Evolutionary conservation across 202 grass and related monocot genomes (phyloP).

Genomic region (Zizania palustris): DNA sequence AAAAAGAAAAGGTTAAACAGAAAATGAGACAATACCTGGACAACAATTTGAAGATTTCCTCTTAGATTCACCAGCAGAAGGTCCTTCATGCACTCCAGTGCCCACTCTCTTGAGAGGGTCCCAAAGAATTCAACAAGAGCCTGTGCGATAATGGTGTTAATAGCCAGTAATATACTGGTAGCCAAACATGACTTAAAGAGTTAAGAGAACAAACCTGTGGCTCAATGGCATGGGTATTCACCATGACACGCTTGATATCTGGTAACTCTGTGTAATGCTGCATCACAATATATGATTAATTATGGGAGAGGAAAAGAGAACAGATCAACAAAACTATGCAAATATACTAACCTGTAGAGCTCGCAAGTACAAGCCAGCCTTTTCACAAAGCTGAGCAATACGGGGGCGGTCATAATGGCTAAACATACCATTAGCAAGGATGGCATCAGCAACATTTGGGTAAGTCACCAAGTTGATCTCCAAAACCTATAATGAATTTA

Average conservation of each 20-base stretch:
- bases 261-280: conserved; percentile 90
- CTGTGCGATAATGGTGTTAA: conserved; percentile 49
- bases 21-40: conserved; percentile 64
- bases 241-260: conserved; percentile 93
- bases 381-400: conserved; percentile 93
- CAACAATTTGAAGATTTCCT: conserved; percentile 97
- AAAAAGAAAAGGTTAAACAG: neutral
- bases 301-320: conserved; percentile 20
- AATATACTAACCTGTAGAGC: conserved; percentile 75
- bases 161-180: conserved; percentile 11
- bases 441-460: conserved; percentile 98
- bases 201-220: conserved; percentile 69
- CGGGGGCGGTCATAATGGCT: conserved; percentile 93
- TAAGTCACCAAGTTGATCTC: conserved; percentile 97
- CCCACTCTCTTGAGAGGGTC: conserved; percentile 91
- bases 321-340: conserved; percentile 29
- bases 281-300: conserved; percentile 48
- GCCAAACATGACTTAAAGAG: neutral
- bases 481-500: conserved; percentile 74
- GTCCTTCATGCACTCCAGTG: conserved; percentile 97
- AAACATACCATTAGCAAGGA: conserved; percentile 91
- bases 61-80: conserved; percentile 90
- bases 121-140: conserved; percentile 96
- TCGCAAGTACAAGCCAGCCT: conserved; percentile 84
- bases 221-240: conserved; percentile 96